Evolutionary conservation across 805 yeast species (phyloP).

Genomic region (Scheffersomyces coipomensis): DNA sequence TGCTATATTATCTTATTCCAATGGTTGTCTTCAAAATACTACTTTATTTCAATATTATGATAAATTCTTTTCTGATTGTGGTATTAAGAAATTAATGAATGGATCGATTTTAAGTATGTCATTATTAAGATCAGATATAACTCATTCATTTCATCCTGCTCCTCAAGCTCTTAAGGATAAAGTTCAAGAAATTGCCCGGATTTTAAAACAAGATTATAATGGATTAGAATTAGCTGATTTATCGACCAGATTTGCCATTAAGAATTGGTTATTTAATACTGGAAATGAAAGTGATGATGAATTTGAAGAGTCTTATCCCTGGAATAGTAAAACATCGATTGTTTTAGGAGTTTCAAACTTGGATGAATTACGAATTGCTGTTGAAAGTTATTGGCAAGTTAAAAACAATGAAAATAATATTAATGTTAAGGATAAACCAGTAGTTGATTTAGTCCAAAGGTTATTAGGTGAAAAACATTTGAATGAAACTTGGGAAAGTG

Average conservation of each 20-base stretch:
- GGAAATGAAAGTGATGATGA: slow-evolving; percentile 6
- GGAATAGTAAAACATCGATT: slow-evolving; percentile 46
- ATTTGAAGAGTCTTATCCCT: slow-evolving; percentile 8
- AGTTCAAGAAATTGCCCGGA: slow-evolving; percentile 43
- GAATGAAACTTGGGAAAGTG: slow-evolving; percentile 65
- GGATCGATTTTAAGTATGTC: slow-evolving; percentile 92
- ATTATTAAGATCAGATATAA: slow-evolving; percentile 61
- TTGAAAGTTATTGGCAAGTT: slow-evolving; percentile 54
- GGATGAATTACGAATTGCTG: slow-evolving; percentile 62
- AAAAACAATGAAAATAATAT: slow-evolving; percentile 27
- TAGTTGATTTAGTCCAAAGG: slow-evolving; percentile 42
- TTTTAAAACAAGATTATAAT: slow-evolving; percentile 33
- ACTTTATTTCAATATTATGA: slow-evolving; percentile 45
- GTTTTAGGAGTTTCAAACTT: slow-evolving; percentile 76
- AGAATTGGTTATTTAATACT: slow-evolving; percentile 49
- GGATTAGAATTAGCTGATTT: slow-evolving; percentile 72
- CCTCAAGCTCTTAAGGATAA: slow-evolving; percentile 53
- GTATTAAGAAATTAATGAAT: slow-evolving; percentile 60
- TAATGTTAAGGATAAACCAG: slow-evolving; percentile 40
- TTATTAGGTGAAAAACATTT: slow-evolving; percentile 49
- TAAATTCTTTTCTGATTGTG: slow-evolving; percentile 50
- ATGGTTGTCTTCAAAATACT: slow-evolving; percentile 80
- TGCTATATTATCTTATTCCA: slow-evolving; percentile 72
- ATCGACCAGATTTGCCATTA: slow-evolving; percentile 73
- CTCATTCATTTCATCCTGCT: slow-evolving; percentile 83